Percentiles rank a stretch among this genome's conserved stretches.
Evolutionary conservation across 371 early-diverging fungal genomes (phyloP).

Genomic region (Mucor circinelloides): DNA sequence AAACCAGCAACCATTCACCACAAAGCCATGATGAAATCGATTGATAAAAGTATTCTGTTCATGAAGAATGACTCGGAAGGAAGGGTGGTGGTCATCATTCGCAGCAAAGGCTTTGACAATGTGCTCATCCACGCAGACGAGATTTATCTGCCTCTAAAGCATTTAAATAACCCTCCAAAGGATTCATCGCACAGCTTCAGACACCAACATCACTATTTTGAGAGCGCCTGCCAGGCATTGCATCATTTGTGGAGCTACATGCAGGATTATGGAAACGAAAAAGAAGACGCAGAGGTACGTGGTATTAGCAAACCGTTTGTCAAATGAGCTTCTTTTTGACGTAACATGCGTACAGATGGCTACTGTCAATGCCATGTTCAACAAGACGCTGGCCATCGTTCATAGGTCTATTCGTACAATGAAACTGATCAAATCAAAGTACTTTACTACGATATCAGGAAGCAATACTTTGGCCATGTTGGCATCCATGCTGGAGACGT

Average conservation of each 20-base stretch:
- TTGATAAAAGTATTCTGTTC: no score
- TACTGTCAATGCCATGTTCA: neutral
- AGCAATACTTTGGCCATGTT: constrained; percentile 16
- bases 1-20: no score
- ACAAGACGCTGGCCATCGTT: neutral
- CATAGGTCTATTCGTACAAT: neutral
- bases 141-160: constrained; percentile 2
- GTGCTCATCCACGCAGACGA: constrained; percentile 1
- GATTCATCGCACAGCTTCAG: neutral
- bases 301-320: no score
- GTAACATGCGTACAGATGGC: no score
- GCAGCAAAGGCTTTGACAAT: neutral
- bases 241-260: constrained; percentile 1
- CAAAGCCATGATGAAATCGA: no score
- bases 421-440: neutral
- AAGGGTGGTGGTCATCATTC: neutral
- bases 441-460: constrained; percentile 13
- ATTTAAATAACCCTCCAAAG: neutral
- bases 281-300: no score
- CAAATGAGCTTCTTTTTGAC: no score
- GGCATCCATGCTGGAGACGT: neutral
- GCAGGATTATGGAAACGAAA: neutral
- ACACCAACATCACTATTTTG: constrained; percentile 7
- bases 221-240: constrained; percentile 16
- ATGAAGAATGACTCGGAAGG: no score